These are phyloP conservation scores for Lomentospora prolificans DNA, from an alignment of 2,329 filamentous ascomycete species.

Conservation along the genomic window DNA sequence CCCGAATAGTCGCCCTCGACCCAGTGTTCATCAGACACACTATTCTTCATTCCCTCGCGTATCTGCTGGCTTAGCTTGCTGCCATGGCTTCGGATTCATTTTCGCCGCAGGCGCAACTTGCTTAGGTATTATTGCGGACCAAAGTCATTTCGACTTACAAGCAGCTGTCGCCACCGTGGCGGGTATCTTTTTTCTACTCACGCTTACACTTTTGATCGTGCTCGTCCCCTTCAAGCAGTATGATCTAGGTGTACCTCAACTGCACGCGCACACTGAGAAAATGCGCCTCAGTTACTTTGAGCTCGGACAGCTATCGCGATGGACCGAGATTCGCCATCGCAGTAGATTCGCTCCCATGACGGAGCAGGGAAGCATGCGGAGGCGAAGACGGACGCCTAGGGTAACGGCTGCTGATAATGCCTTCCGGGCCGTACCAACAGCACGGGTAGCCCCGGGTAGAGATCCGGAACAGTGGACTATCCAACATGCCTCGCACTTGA, in stretches of 20 bases:
- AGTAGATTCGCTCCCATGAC: neutral
- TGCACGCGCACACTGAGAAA: neutral
- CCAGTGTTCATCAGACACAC: slow-evolving; percentile 31
- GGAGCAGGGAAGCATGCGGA: neutral
- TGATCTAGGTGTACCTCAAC: too few relatives aligned
- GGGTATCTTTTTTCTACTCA: neutral
- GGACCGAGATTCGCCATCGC: neutral
- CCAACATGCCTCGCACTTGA: slow-evolving; percentile 7
- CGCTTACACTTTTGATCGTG: neutral
- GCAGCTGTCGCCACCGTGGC: neutral
- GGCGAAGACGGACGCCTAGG: neutral
- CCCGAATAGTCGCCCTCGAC: slow-evolving; percentile 6
- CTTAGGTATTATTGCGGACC: slow-evolving; percentile 21
- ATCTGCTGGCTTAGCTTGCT: slow-evolving; percentile 58
- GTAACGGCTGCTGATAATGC: neutral
- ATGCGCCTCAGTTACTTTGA: neutral
- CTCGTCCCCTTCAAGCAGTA: neutral
- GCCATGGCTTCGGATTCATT: slow-evolving; percentile 60
- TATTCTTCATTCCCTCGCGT: slow-evolving; percentile 70
- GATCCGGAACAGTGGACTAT: slow-evolving; percentile 10
- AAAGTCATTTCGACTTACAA: neutral
- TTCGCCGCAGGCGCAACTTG: slow-evolving; percentile 60
- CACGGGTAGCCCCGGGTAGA: too few relatives aligned
- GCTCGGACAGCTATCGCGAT: neutral
- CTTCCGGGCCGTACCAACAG: neutral